Evolutionary conservation across 345 rosid genomes (phyloP), one percentile per base, ranked within the genome.

Genomic region (Gossypium arboreum): DNA sequence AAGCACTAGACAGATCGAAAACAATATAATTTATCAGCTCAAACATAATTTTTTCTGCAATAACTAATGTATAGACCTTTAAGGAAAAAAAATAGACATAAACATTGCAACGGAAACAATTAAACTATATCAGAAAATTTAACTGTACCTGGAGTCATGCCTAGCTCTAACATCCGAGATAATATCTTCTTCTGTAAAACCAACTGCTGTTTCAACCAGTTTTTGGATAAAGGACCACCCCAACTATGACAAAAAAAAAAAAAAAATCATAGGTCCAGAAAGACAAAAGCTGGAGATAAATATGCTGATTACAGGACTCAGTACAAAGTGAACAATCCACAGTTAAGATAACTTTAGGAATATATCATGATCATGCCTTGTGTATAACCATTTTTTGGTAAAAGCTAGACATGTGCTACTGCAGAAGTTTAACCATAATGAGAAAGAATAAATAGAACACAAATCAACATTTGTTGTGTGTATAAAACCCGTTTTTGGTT

Each of bases 161-260:
- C 98, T 73, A 94, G 83, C 80, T 91, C 90, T 72, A 90, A 81
- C 97, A 94, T 92, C 72, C 91, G 89, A 72, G 91, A 80, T 67
- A 94, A 78, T 83, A 94, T 92, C 86, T 27, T 83, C 71, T 94
- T 94, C 82, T 94, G 98, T 84, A 94, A 78, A 79, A 62, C 73
- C 79, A 92, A 85, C 76, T 94, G 98, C 66, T 88, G 87, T 80
- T 78, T 79, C 85, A 94, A 79, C 98, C 98, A 94, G 83, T 86
- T 91, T 77, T 88, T 76, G 9, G 97, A 82, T 73, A 94, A 81
- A 58, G 97, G 97, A 27, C 97, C 97, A 83, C 98, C 98, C 98
- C 98, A 94, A 75, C 98, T 94, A 88, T 76, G 57, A 76, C 65
- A 16, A 76, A 50, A 61, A 50, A 70, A 70, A 24, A 20, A 18